Evolutionary conservation across 306 rosid genomes (phyloP), one percentile per base, ranked within the genome.

Genomic region (Cucurbita pepo): DNA sequence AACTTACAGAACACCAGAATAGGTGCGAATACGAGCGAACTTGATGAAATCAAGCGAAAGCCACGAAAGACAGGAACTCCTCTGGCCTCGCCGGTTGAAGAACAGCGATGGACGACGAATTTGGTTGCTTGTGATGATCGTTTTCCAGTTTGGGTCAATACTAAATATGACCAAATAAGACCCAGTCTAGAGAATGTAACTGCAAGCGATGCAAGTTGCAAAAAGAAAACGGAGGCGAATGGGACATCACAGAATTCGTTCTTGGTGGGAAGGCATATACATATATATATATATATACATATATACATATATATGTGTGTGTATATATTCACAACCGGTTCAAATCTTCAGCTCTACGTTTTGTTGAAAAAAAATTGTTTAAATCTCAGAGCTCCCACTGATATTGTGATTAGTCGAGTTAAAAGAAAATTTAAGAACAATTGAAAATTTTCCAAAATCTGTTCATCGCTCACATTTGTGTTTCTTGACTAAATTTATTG

Each of bases 141-240:
- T 15, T 40, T 69, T 69, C 44, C 43, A 14, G 4, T 4, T 11
- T 11, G 41, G 59, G 77, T 50, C 56, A 77, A 71, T 54, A 54
- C 36, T 22, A 58, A 77, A 67, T 22, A 36, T 47, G 16, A 10
- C 25, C 5, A 69, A 59, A 36, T 15, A 61, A 15, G 54, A 71
- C 75, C 48, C 25, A 53, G 75, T 71, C 75, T 36, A 71, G 48
- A 50, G 30, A 60, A 38, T 5, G 66, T 38, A 76, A 76, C 74
- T 65, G 67, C 56, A 16, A 53, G 36, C 19, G 71, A 34, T 22
- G 56, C 45, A 25, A 55, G 38, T 53, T 45, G 55, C 43, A 53
- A 16, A 55, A 55, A 55, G 44, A 18, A 50, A 30, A 7, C 22
- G 69, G 50, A 38, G 69, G 47, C 50, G 51, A 63, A 63, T 63